A percentile compares a stretch with the other conserved stretches of the same genome.
phyloP scores from a whole-genome alignment of 768 basidiomycete species.

The Panellus pusillus region DNA sequence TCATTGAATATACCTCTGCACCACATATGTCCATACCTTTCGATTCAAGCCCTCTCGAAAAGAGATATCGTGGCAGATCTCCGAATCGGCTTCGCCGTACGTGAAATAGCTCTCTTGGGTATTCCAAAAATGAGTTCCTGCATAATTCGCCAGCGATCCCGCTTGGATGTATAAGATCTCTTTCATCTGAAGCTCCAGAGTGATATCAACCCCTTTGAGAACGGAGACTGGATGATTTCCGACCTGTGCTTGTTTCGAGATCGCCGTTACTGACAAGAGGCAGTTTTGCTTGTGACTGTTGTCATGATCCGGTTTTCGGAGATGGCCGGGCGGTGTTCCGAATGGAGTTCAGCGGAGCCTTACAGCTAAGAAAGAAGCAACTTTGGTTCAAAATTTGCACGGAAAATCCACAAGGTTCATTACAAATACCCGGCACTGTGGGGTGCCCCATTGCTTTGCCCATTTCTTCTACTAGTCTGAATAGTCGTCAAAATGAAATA shows the following conservation, averaged over 20 bases:
- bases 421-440: no score
- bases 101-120: conserved; percentile 71
- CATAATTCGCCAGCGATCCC: conserved; percentile 63
- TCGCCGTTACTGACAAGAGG: no score
- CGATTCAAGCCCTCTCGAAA: conserved; percentile 60
- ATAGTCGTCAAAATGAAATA: conserved; percentile 1
- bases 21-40: conserved; percentile 36
- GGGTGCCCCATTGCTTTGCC: not conserved
- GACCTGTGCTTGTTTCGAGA: no score
- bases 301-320: no score
- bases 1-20: conserved; percentile 1
- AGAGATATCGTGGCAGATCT: conserved; percentile 56
- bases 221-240: no score
- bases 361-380: no score
- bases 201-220: no score
- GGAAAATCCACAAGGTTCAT: no score
- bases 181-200: conserved; percentile 44
- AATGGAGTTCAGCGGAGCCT: no score
- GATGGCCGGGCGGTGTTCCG: no score
- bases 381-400: no score
- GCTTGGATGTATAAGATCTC: conserved; percentile 82
- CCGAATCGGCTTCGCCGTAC: conserved; percentile 44
- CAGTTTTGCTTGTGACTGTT: no score
- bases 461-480: not conserved
- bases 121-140: conserved; percentile 82